A percentile compares a stretch with the other conserved stretches of the same genome.
phyloP scores from a whole-genome alignment of 352 stramenopile species.

The Phytophthora agathidicida region DNA sequence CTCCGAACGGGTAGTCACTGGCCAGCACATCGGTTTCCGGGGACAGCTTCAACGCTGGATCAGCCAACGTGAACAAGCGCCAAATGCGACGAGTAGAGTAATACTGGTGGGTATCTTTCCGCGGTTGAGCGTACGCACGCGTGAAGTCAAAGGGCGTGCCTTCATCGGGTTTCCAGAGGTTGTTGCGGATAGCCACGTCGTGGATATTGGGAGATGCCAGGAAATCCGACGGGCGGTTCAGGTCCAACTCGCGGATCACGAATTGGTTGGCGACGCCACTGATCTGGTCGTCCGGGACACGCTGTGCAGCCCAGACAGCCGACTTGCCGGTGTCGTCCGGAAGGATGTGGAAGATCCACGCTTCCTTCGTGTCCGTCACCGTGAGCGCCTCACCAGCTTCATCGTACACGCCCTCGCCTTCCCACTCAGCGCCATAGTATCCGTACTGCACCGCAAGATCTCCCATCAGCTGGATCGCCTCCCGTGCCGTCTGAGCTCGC shows the following conservation, averaged over 20 bases:
- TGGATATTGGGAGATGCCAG: constrained; percentile 91
- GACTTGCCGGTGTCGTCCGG: constrained; percentile 92
- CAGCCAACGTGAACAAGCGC: constrained; percentile 86
- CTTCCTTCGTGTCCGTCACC: constrained; percentile 90
- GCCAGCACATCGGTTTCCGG: constrained; percentile 76
- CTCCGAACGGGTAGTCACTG: constrained; percentile 89
- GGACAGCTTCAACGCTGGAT: constrained; percentile 72
- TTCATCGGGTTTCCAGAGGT: constrained; percentile 70
- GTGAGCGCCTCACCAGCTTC: constrained; percentile 91
- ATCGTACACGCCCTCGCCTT: constrained; percentile 57
- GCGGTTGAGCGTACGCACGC: constrained; percentile 78
- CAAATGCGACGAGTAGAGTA: constrained; percentile 93
- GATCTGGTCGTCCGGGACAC: constrained; percentile 88
- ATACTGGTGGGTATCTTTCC: constrained; percentile 59
- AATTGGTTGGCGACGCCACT: constrained; percentile 94
- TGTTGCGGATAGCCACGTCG: constrained; percentile 84
- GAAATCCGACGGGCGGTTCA: constrained; percentile 81
- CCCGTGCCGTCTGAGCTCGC: constrained; percentile 75
- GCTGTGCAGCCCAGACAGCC: constrained; percentile 95
- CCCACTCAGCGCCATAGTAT: constrained; percentile 93
- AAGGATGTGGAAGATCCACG: constrained; percentile 96
- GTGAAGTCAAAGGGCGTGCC: constrained; percentile 90
- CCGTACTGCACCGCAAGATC: constrained; percentile 92
- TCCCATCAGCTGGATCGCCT: constrained; percentile 92
- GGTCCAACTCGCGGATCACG: constrained; percentile 90